phyloP scores from a whole-genome alignment of 495 filamentous ascomycete species.

The Lepidopterella palustris region DNA sequence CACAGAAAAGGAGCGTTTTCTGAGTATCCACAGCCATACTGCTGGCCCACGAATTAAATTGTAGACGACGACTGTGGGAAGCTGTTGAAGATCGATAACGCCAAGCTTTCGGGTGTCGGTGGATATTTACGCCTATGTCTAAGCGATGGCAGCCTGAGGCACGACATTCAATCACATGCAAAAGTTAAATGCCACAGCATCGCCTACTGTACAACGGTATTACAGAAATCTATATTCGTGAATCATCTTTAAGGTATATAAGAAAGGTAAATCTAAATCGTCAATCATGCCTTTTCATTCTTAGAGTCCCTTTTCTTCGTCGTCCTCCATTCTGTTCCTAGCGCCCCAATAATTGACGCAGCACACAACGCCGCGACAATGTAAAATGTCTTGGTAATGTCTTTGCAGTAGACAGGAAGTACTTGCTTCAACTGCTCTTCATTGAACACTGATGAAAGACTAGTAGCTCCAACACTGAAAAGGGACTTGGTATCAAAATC shows the following conservation, averaged over 20 bases:
- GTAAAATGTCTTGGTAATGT: not conserved
- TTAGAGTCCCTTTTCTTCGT: slow-evolving; percentile 10
- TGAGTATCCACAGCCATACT: slow-evolving; percentile 61
- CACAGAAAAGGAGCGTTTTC: slow-evolving; percentile 67
- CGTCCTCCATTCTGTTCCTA: slow-evolving; percentile 9
- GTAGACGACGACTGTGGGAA: too few relatives aligned
- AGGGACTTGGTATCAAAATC: not conserved
- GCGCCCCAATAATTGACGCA: not conserved
- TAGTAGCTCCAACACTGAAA: not conserved
- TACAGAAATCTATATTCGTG: too few relatives aligned
- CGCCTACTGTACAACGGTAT: too few relatives aligned
- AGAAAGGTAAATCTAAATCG: too few relatives aligned
- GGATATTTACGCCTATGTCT: too few relatives aligned
- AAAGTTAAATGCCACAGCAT: too few relatives aligned
- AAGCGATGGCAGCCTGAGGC: too few relatives aligned
- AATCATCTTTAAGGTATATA: too few relatives aligned
- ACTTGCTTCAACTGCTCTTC: not conserved
- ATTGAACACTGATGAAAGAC: not conserved
- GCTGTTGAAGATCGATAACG: too few relatives aligned
- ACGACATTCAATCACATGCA: too few relatives aligned
- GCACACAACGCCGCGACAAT: slow-evolving; percentile 5
- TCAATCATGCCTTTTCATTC: not conserved
- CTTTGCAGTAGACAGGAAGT: not conserved
- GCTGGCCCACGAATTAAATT: too few relatives aligned
- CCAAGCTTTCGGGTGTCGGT: too few relatives aligned